Conservation (phyloP, 805 yeast genomes). For the Starmerella davenportii region DNA sequence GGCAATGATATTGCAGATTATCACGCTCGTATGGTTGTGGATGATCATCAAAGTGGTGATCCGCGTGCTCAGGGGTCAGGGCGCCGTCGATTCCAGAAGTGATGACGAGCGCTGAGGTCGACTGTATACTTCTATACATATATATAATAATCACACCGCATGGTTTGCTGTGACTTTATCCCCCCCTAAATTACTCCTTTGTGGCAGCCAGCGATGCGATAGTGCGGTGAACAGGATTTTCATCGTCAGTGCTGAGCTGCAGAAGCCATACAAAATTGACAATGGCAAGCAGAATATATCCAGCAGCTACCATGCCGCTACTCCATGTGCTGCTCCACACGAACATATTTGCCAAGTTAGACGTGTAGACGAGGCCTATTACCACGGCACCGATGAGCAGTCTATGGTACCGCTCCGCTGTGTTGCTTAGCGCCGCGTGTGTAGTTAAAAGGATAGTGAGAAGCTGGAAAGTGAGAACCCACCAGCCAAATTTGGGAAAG, state of each 20-base stretch:
- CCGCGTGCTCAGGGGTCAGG: conserved; percentile 49
- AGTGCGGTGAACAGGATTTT: conserved; percentile 69
- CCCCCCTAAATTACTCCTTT: no score
- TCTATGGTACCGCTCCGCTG: conserved; percentile 48
- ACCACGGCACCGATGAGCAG: conserved; percentile 38
- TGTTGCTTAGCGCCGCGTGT: conserved; percentile 39
- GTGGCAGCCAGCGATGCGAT: conserved; percentile 29
- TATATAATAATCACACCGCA: no score
- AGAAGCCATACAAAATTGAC: conserved; percentile 71
- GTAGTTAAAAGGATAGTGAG: conserved; percentile 35
- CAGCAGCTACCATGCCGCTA: conserved; percentile 79
- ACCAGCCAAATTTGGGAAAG: conserved; percentile 84
- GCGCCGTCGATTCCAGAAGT: conserved; percentile 76
- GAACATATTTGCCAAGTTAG: conserved; percentile 65
- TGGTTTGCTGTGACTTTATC: no score
- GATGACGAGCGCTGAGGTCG: no score
- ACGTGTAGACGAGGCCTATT: conserved; percentile 64
- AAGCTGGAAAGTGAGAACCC: conserved; percentile 79
- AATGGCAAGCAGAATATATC: conserved; percentile 67
- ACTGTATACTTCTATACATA: no score
- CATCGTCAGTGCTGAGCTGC: conserved; percentile 79
- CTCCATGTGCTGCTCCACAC: conserved; percentile 52
- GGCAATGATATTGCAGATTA: conserved; percentile 45
- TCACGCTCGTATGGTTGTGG: conserved; percentile 57
- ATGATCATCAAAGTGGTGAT: conserved; percentile 53